Evolutionary conservation across 2,329 filamentous ascomycete genomes (phyloP).

Genomic region (Bipolaris gigantea): DNA sequence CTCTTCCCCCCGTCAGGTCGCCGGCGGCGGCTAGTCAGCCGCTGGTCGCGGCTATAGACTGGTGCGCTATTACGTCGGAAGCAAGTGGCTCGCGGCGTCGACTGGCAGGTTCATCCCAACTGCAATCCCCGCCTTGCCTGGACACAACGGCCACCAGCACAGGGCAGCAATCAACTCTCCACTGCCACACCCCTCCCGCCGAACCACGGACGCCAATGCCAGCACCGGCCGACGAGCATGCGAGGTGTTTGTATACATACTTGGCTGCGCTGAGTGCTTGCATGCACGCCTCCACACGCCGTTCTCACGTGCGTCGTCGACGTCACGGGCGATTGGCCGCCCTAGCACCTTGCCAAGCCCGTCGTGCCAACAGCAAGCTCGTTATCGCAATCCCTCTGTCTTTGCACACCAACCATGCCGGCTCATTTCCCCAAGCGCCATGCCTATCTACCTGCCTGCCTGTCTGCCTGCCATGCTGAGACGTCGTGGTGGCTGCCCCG

Average conservation of each 20-base stretch:
- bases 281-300: not conserved
- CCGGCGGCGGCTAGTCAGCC: not conserved
- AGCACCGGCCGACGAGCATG: no score
- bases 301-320: not conserved
- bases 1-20: not conserved
- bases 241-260: no score
- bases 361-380: not conserved
- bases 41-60: not conserved
- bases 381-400: slow-evolving; percentile 2
- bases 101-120: slow-evolving; percentile 1
- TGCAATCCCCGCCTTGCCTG: not conserved
- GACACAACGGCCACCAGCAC: not conserved
- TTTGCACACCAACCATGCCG: slow-evolving; percentile 3
- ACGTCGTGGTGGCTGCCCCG: slow-evolving; percentile 4
- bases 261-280: no score
- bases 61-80: slow-evolving; percentile 10
- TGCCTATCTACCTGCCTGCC: no score
- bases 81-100: slow-evolving; percentile 3
- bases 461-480: not conserved
- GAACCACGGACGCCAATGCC: no score
- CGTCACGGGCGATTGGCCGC: slow-evolving; percentile 1
- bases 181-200: not conserved
- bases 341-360: slow-evolving; percentile 5
- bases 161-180: not conserved
- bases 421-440: slow-evolving; percentile 7